Evolutionary conservation across 2,329 filamentous ascomycete genomes (phyloP), one percentile per base, ranked within the genome.

Genomic region (Chrysosphaeria jannelii): DNA sequence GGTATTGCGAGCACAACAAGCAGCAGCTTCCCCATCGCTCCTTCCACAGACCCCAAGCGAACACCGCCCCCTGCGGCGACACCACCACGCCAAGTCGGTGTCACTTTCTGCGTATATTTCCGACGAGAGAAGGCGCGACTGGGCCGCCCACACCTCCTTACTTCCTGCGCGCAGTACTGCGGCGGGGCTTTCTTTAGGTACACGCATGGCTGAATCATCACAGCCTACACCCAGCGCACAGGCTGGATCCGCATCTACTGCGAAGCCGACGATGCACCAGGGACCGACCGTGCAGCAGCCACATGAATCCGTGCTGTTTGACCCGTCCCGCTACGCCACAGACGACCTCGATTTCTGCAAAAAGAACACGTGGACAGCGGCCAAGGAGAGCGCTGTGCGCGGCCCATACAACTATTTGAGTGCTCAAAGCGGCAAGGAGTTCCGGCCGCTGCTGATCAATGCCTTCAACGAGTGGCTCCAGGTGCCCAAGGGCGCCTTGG

Each of bases 321-420:
- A 61, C 34, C 51, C 55, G 8, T 37, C 42, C 28, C 52, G 55
- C 27, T 63, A 54, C 30, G 54, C 51, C 30, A 45, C 48, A 23
- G 51, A 58, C 29, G 53, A 62, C 36, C 47, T 62, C 31, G 48
- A 57, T 38, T 57, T 53, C 36, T 43, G 43, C 3, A 41, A 45
- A 3, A 48, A 46, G 28, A 18, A n/a, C n/a, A 50, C 53, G 10
- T 85, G 74, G 74, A 63, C 58, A 5, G 43, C 51, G 2, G 58
- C 70, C 35, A 81, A 85, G 47, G 72, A 85, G 41, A 61, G 60
- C 40, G 65, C 81, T 29, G 48, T 88, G 25, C 50, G 66, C 22
- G 75, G 66, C 0, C 76, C 76, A 1, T 89, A 64, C 36, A 67
- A 81, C 37, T 88, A 89, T 41, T 54, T 85, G 30, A 57, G 65